phyloP scores from a whole-genome alignment of 805 yeast species.

The Grigorovia transvaalensis region DNA sequence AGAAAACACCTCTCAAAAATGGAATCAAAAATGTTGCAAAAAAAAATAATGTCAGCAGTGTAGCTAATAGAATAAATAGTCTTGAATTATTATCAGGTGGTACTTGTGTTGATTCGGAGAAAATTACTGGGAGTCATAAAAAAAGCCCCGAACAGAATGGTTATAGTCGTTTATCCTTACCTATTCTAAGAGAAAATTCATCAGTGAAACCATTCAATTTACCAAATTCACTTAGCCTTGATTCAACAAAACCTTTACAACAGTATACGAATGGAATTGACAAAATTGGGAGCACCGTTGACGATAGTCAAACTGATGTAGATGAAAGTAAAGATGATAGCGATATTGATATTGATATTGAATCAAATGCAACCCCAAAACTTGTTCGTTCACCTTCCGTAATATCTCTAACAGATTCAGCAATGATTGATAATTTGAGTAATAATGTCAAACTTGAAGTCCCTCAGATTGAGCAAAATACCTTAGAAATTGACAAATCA shows the following conservation, averaged over 20 bases:
- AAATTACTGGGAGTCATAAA: background rate
- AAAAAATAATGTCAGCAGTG: background rate
- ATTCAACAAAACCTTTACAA: slow-evolving; percentile 17
- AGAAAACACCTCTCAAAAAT: background rate
- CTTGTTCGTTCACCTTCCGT: slow-evolving; percentile 17
- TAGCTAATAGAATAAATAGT: background rate
- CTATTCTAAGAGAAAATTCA: slow-evolving; percentile 1
- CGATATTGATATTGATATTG: slow-evolving; percentile 2
- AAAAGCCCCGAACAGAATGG: background rate
- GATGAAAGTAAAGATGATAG: background rate
- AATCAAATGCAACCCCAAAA: slow-evolving; percentile 7
- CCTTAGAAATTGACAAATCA: too few relatives aligned
- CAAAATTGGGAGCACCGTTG: slow-evolving; percentile 5
- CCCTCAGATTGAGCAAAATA: too few relatives aligned
- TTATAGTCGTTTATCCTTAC: slow-evolving; percentile 1
- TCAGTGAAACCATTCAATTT: background rate
- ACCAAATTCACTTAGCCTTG: slow-evolving; percentile 10
- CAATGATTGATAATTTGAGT: slow-evolving; percentile 17
- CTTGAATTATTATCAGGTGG: slow-evolving; percentile 1
- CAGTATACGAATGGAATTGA: slow-evolving; percentile 12
- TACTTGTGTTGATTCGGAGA: slow-evolving; percentile 1
- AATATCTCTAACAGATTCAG: slow-evolving; percentile 20
- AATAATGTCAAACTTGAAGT: background rate
- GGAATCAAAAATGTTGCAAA: background rate
- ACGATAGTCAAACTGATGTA: slow-evolving; percentile 1